phyloP scores from a whole-genome alignment of 305 asterid genomes.

The Solanum aculeatissimum region DNA sequence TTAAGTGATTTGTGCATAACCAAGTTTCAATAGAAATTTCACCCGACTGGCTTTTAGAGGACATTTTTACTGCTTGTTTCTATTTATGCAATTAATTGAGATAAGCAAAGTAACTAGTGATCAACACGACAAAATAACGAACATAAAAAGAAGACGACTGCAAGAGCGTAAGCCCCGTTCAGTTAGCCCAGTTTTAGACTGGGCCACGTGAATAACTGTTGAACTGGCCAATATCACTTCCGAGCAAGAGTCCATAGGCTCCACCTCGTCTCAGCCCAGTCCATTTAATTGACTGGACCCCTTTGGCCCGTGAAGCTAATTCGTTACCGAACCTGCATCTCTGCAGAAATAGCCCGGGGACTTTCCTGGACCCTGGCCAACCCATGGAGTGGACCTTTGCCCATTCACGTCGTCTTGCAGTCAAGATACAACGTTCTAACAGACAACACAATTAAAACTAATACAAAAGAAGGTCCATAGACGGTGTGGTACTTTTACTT shows the following conservation, averaged over 20 bases:
- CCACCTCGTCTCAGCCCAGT: constrained; percentile 14
- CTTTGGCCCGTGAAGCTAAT: neutral
- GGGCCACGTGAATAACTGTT: constrained; percentile 12
- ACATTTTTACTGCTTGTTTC: too few relatives aligned
- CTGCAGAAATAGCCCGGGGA: neutral
- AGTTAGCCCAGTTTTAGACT: neutral
- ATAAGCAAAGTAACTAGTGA: too few relatives aligned
- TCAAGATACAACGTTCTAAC: rapidly evolving
- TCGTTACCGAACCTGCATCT: constrained; percentile 8
- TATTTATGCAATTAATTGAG: too few relatives aligned
- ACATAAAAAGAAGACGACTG: neutral
- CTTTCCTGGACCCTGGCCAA: constrained; percentile 5
- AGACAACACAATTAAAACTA: neutral
- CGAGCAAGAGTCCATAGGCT: neutral
- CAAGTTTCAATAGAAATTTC: too few relatives aligned
- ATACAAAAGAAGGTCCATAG: too few relatives aligned
- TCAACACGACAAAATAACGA: too few relatives aligned
- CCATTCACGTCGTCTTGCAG: constrained; percentile 12
- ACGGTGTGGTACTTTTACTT: neutral
- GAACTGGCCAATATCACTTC: neutral
- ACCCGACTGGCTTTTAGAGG: too few relatives aligned
- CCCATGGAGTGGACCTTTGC: rapidly evolving
- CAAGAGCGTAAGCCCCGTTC: constrained; percentile 17
- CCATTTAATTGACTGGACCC: neutral
- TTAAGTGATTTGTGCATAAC: too few relatives aligned